phyloP scores from a whole-genome alignment of 2,329 filamentous ascomycete genomes.

The Aspergillus fijiensis region DNA sequence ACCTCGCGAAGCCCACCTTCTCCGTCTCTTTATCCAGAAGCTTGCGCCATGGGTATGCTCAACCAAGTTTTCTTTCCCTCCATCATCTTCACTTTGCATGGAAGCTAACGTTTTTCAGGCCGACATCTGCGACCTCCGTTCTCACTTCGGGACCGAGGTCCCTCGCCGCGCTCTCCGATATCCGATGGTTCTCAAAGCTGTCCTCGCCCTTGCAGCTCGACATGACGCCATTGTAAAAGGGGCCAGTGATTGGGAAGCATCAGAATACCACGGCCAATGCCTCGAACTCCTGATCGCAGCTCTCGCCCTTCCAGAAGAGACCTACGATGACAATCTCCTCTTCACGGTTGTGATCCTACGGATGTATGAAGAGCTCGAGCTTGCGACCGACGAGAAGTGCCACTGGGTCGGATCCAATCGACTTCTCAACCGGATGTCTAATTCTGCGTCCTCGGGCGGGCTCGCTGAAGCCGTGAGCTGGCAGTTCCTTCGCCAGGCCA shows the following conservation, averaged over 20 bases:
- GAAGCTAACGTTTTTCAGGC: constrained; percentile 20
- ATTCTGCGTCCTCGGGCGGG: constrained; percentile 41
- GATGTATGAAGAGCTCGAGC: constrained; percentile 49
- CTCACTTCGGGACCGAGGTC: constrained; percentile 48
- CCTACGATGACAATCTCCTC: constrained; percentile 49
- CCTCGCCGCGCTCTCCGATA: constrained; percentile 49
- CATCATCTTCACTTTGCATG: neutral
- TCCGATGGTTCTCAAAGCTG: constrained; percentile 49
- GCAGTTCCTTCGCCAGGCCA: constrained; percentile 45
- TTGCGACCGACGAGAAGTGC: constrained; percentile 33
- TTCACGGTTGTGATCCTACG: constrained; percentile 52
- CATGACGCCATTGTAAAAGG: constrained; percentile 44
- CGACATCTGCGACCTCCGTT: constrained; percentile 36
- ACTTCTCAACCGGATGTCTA: constrained; percentile 41
- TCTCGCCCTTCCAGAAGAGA: constrained; percentile 43
- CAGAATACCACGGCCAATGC: constrained; percentile 48
- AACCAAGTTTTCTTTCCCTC: neutral
- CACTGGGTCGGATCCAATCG: constrained; percentile 42
- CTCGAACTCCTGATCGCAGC: constrained; percentile 49
- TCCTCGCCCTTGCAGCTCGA: constrained; percentile 49
- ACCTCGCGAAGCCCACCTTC: constrained; percentile 34
- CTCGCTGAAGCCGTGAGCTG: constrained; percentile 44
- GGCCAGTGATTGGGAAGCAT: constrained; percentile 43
- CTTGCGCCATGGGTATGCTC: constrained; percentile 34
- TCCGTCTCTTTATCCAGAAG: constrained; percentile 36